These are phyloP conservation scores for Excoecaria agallocha DNA, from an alignment of 345 rosid genomes.

Conservation along the genomic window DNA sequence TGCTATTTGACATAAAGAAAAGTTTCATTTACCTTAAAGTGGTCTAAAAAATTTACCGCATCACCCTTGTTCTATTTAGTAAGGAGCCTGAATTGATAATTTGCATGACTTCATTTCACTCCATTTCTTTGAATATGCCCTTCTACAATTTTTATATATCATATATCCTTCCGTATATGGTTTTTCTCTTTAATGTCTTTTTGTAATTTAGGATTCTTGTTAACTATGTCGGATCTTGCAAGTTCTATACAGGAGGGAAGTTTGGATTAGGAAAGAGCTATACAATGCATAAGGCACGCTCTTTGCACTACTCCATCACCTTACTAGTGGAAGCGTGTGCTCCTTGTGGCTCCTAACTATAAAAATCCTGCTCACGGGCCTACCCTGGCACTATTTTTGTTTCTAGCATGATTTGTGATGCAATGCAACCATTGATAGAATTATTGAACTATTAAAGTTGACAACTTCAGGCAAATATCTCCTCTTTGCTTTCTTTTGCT, in stretches of 20 bases:
- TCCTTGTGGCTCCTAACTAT: conserved; percentile 83
- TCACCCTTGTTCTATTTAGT: not conserved
- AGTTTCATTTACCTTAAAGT: conserved; percentile 1
- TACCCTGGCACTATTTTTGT: conserved; percentile 96
- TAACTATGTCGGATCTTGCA: too few species aligned
- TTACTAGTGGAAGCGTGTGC: conserved; percentile 99
- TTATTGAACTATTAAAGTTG: conserved; percentile 83
- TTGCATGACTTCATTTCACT: not conserved
- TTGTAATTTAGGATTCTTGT: not conserved
- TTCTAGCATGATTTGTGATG: conserved; percentile 90
- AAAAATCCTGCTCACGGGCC: conserved; percentile 65
- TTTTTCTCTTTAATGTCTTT: not conserved
- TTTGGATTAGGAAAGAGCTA: conserved; percentile 99
- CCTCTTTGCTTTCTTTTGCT: too few species aligned
- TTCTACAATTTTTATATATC: not conserved
- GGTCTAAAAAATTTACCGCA: not conserved
- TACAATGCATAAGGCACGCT: conserved; percentile 93
- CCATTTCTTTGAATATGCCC: not conserved
- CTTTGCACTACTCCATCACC: conserved; percentile 97
- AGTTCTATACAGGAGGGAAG: conserved; percentile 92
- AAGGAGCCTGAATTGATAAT: not conserved
- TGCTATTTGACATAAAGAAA: not conserved
- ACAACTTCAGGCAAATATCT: conserved; percentile 98
- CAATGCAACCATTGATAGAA: conserved; percentile 87
- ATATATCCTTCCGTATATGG: not conserved